Evolutionary conservation across 2,329 filamentous ascomycete species (phyloP).

Genomic region (Epichloe sibirici): DNA sequence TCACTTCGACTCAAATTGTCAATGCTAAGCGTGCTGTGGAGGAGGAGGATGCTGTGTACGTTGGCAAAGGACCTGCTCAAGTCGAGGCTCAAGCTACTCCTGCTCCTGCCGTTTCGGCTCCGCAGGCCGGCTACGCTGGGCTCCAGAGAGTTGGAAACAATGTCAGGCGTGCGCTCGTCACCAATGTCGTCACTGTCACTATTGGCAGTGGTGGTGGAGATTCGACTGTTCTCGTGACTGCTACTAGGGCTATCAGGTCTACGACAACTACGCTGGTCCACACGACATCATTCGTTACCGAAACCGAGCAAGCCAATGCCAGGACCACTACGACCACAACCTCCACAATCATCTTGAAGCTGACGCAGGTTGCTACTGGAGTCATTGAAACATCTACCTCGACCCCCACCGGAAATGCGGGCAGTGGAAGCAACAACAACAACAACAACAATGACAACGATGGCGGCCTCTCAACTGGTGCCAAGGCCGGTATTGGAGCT

Average conservation of each 20-base stretch:
- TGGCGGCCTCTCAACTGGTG: slow-evolving; percentile 26
- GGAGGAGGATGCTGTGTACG: not conserved
- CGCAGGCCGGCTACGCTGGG: slow-evolving; percentile 9
- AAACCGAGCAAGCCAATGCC: slow-evolving; percentile 23
- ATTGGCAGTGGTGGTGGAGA: slow-evolving; percentile 10
- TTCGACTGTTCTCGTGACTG: slow-evolving; percentile 16
- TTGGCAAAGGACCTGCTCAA: slow-evolving; percentile 4
- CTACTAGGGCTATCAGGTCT: slow-evolving; percentile 19
- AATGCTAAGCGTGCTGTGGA: slow-evolving; percentile 21
- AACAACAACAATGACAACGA: slow-evolving; percentile 2
- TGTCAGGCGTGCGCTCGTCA: slow-evolving; percentile 24
- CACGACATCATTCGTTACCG: slow-evolving; percentile 19
- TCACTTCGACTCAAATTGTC: slow-evolving; percentile 21
- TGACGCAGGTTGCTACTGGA: slow-evolving; percentile 21
- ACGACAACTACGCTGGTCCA: slow-evolving; percentile 20
- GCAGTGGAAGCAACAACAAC: slow-evolving; percentile 10
- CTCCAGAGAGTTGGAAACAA: slow-evolving; percentile 12
- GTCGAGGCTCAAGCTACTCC: slow-evolving; percentile 10
- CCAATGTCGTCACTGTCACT: slow-evolving; percentile 20
- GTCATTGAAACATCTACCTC: slow-evolving; percentile 17
- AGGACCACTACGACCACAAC: slow-evolving; percentile 26
- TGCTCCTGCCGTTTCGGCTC: slow-evolving; percentile 8
- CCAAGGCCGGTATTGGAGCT: slow-evolving; percentile 32
- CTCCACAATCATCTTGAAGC: slow-evolving; percentile 23
- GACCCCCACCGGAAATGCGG: slow-evolving; percentile 14